Percentiles rank a stretch among this genome's conserved stretches.
phyloP scores from a whole-genome alignment of 2,329 filamentous ascomycete species.

The Basipetospora chlamydospora region DNA sequence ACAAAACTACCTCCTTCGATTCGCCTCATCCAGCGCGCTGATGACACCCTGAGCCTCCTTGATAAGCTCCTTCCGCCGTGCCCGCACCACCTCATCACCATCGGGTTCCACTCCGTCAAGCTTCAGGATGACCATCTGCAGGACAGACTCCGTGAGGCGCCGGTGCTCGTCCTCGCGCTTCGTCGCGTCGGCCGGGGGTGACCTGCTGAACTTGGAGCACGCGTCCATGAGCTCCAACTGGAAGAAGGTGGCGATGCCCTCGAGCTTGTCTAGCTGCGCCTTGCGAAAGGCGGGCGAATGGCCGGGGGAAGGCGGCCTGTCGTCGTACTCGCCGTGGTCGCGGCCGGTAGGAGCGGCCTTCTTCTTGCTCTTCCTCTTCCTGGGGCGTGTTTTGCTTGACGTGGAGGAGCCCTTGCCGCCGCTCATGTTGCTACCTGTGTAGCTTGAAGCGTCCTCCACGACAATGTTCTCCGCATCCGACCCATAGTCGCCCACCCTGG shows the following conservation, averaged over 20 bases:
- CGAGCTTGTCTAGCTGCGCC: constrained; percentile 43
- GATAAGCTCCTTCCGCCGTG: constrained; percentile 58
- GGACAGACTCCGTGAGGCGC: constrained; percentile 58
- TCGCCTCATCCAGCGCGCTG: constrained; percentile 43
- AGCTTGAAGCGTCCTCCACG: constrained; percentile 27
- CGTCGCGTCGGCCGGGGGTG: constrained; percentile 50
- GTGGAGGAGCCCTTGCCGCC: constrained; percentile 10
- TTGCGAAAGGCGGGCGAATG: constrained; percentile 19
- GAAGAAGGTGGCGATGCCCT: constrained; percentile 51
- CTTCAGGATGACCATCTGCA: constrained; percentile 65
- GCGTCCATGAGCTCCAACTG: constrained; percentile 48
- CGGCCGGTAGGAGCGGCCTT: constrained; percentile 17
- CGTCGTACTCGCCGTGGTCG: constrained; percentile 10
- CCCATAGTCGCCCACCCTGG: constrained; percentile 15
- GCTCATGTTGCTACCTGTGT: constrained; percentile 15
- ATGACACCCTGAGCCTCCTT: constrained; percentile 54
- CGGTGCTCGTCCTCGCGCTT: constrained; percentile 63
- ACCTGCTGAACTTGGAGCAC: constrained; percentile 44
- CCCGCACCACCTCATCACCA: constrained; percentile 49
- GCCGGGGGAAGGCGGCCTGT: neutral
- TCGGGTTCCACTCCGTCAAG: constrained; percentile 63
- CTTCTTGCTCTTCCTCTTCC: constrained; percentile 28
- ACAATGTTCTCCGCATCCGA: constrained; percentile 29
- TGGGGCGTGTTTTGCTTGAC: constrained; percentile 16
- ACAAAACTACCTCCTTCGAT: constrained; percentile 7